Evolutionary conservation across 2,329 filamentous ascomycete genomes (phyloP), one percentile per base, ranked within the genome.

Genomic region (Teratosphaeria zuluensis): DNA sequence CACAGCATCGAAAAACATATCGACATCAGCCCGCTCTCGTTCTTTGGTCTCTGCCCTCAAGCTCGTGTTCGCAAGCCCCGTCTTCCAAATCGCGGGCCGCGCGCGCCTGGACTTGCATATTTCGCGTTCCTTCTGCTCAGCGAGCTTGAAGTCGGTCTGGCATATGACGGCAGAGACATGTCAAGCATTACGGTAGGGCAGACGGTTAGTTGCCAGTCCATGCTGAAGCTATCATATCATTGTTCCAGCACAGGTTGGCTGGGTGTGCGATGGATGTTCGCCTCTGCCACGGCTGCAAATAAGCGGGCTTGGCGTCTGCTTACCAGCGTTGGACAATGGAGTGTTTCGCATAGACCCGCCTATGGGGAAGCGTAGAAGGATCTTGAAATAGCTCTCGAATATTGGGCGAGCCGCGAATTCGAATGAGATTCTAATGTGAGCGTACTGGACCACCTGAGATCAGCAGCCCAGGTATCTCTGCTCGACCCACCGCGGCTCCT

Each of bases 401-500:
- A 28, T 2, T 4, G 24, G 24, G 24, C 24, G 24, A 28, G 24
- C 4, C 24, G 24, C 24, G 4, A 28, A 11, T 42, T 42, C 4
- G 35, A 42, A n/a, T n/a, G n/a, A n/a, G n/a, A 16, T 42, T n/a
- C 35, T 42, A 42, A 28, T 28, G 24, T 2, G 4, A 4, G 24
- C 24, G 24, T 28, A 2, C 24, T 28, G 24, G 24, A 28, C 4
- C 24, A 2, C 24, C 24, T 28, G 4, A 28, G 24, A 28, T 28
- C 24, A 28, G 74, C 91, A 95, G n/a, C 92, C 86, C 72, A 96
- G 87, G 74, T 96, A 97, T 68, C 85, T 85, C 71, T 84, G 85
- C 77, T 96, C 92, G 53, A 96, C 84, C 92, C 92, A 97, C 63
- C 92, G 82, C 64, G 88, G 84, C 74, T 96, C 90, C 62, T 87